phyloP scores from a whole-genome alignment of 2,329 filamentous ascomycete genomes.

The Fusarium sp. region DNA sequence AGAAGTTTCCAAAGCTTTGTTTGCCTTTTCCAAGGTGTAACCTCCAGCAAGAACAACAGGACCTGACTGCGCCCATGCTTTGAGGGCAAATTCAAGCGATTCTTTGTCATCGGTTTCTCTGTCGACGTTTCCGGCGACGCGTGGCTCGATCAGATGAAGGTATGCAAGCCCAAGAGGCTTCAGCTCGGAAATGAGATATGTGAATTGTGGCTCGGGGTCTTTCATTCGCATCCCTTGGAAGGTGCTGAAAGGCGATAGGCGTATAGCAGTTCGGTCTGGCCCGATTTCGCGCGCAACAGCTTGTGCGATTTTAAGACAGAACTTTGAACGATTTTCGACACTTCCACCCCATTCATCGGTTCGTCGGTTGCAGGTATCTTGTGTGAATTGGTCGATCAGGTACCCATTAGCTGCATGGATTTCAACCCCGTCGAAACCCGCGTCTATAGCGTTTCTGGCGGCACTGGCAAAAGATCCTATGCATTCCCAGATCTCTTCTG shows the following conservation, averaged over 20 bases:
- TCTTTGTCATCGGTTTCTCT: conserved; percentile 52
- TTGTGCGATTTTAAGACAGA: conserved; percentile 64
- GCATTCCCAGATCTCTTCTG: conserved; percentile 6
- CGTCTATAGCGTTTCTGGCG: conserved; percentile 6
- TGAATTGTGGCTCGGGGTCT: conserved; percentile 72
- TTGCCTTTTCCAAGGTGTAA: conserved; percentile 48
- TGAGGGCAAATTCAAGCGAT: conserved; percentile 51
- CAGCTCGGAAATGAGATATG: conserved; percentile 66
- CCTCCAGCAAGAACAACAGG: conserved; percentile 56
- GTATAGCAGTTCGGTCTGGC: conserved; percentile 66
- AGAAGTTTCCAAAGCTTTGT: conserved; percentile 47
- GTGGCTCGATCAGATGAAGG: conserved; percentile 72
- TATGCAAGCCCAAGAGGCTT: conserved; percentile 70
- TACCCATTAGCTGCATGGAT: conserved; percentile 33
- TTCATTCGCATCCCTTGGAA: conserved; percentile 77
- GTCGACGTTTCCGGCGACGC: conserved; percentile 62
- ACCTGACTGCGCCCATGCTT: conserved; percentile 48
- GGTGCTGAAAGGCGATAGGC: conserved; percentile 70
- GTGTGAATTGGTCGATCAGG: conserved; percentile 24
- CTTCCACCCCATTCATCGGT: conserved; percentile 69
- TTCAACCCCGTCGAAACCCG: conserved; percentile 23
- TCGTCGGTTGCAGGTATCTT: conserved; percentile 58
- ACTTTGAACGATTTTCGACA: conserved; percentile 62
- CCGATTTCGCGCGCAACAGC: conserved; percentile 61
- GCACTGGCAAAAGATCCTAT: conserved; percentile 19